A percentile compares a stretch with the other conserved stretches of the same genome.
Evolutionary conservation across 2,329 filamentous ascomycete species (phyloP).

Genomic region (Claviceps capensis): DNA sequence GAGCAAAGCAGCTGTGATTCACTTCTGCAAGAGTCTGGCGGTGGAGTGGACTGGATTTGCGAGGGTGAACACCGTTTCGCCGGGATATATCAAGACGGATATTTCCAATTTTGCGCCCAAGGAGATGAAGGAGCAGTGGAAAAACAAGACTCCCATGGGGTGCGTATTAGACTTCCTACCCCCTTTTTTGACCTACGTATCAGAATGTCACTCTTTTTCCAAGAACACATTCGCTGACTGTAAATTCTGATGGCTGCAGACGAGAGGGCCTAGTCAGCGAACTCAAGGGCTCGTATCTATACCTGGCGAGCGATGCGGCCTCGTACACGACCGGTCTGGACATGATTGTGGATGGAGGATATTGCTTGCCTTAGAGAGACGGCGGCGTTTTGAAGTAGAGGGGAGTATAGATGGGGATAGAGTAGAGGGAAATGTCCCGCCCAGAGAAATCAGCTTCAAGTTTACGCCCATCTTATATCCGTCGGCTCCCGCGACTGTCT

Average conservation of each 20-base stretch:
- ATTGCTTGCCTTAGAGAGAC: conserved; percentile 34
- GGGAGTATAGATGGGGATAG: neutral
- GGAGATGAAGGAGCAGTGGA: conserved; percentile 61
- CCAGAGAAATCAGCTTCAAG: no score
- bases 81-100: conserved; percentile 64
- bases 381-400: no score
- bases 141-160: conserved; percentile 68
- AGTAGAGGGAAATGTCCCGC: neutral
- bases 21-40: conserved; percentile 52
- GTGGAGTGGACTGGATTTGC: conserved; percentile 69
- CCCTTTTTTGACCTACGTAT: neutral
- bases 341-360: conserved; percentile 64
- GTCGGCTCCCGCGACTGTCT: neutral
- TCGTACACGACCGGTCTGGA: conserved; percentile 68
- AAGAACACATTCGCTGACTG: neutral
- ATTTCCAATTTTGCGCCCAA: conserved; percentile 50
- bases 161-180: conserved; percentile 17
- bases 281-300: conserved; percentile 72
- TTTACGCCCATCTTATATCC: no score
- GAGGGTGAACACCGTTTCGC: conserved; percentile 57
- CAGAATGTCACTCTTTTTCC: neutral
- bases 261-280: conserved; percentile 61
- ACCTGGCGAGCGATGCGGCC: conserved; percentile 69
- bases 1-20: conserved; percentile 51
- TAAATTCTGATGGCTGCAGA: conserved; percentile 16